A percentile compares a stretch with the other conserved stretches of the same genome.
phyloP scores from a whole-genome alignment of 2,329 filamentous ascomycete genomes.

The Periconia digitata region DNA sequence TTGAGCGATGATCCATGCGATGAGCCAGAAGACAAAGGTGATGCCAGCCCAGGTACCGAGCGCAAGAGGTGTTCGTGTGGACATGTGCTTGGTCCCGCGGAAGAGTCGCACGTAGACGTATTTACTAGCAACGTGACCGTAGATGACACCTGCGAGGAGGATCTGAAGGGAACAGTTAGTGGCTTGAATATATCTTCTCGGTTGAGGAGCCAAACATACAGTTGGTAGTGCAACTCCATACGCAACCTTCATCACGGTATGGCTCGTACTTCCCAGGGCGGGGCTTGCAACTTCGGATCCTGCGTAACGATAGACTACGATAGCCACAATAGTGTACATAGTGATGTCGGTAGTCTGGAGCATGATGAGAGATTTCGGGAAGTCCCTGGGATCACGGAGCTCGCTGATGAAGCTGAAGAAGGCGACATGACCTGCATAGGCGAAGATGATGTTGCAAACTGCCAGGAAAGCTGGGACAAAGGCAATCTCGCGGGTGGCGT shows the following conservation, averaged over 20 bases:
- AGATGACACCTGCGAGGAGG: slow-evolving; percentile 69
- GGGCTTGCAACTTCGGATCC: slow-evolving; percentile 64
- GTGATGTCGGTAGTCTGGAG: slow-evolving; percentile 61
- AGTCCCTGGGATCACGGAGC: slow-evolving; percentile 61
- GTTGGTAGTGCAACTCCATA: slow-evolving; percentile 70
- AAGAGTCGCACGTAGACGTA: slow-evolving; percentile 67
- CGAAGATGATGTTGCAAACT: slow-evolving; percentile 65
- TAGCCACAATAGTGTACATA: slow-evolving; percentile 67
- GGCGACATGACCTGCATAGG: slow-evolving; percentile 66
- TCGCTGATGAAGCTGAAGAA: slow-evolving; percentile 69
- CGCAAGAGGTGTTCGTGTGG: slow-evolving; percentile 17
- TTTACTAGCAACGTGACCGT: slow-evolving; percentile 66
- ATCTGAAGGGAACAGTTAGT: slow-evolving; percentile 42
- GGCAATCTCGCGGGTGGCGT: slow-evolving; percentile 15
- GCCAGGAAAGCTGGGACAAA: slow-evolving; percentile 22
- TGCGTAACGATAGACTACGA: slow-evolving; percentile 67
- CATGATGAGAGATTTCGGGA: slow-evolving; percentile 62
- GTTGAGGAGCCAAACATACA: too few relatives aligned
- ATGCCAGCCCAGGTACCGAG: slow-evolving; percentile 61
- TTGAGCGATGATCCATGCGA: slow-evolving; percentile 68
- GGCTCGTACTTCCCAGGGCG: slow-evolving; percentile 62
- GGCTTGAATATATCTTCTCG: not conserved
- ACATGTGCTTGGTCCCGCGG: slow-evolving; percentile 52
- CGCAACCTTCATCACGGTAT: slow-evolving; percentile 63
- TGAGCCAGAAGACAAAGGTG: slow-evolving; percentile 56